Percentiles rank a stretch among this genome's conserved stretches.
Evolutionary conservation across 768 basidiomycete genomes (phyloP).

Genomic region (Pholiota molesta): DNA sequence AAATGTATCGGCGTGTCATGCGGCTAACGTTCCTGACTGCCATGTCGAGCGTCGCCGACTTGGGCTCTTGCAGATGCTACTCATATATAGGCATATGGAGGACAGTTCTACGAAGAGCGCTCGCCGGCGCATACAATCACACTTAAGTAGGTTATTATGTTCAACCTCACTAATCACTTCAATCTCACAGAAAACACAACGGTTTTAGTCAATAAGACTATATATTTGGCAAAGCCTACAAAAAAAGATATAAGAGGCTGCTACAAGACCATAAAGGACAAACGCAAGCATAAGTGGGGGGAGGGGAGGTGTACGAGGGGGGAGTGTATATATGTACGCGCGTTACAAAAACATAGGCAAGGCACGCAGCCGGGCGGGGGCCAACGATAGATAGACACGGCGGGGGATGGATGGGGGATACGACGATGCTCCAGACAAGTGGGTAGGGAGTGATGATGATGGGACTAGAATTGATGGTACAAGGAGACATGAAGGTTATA

Average conservation of each 20-base stretch:
- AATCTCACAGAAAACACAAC: no score
- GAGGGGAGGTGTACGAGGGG: background rate
- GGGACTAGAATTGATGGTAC: constrained; percentile 8
- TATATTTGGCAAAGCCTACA: background rate
- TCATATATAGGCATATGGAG: no score
- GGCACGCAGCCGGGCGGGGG: background rate
- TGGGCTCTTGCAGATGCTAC: no score
- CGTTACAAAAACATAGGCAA: background rate
- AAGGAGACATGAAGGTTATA: constrained; percentile 27
- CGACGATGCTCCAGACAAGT: constrained; percentile 56
- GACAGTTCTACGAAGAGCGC: no score
- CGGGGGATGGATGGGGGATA: constrained; percentile 33
- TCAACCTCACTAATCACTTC: no score
- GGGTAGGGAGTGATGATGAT: constrained; percentile 39
- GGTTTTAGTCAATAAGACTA: background rate
- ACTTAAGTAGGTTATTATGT: no score
- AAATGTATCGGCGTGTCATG: no score
- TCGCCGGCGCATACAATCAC: no score
- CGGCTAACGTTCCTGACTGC: no score
- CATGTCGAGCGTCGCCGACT: no score
- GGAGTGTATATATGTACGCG: background rate
- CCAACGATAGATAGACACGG: background rate
- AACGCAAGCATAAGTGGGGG: background rate
- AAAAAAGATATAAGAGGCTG: background rate
- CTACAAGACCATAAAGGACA: background rate